Evolutionary conservation across 2,329 filamentous ascomycete species (phyloP).

Genomic region (Fusarium secorum): DNA sequence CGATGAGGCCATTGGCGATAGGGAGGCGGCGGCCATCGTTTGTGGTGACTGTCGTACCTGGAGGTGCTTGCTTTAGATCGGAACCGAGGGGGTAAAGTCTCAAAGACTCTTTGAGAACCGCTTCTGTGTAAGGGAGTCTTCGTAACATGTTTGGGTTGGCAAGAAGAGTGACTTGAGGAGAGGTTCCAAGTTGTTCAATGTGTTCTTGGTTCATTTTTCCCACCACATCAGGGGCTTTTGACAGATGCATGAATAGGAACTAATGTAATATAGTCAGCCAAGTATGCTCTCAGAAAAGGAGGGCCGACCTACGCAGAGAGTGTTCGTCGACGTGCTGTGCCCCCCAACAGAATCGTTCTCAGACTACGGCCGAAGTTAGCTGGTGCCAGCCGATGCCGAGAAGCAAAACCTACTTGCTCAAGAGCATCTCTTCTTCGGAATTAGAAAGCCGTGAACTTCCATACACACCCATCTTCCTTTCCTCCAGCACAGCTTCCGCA

Average conservation of each 20-base stretch:
- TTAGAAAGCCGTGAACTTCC: not conserved
- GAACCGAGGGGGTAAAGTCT: constrained; percentile 20
- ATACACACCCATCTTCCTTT: rapidly evolving
- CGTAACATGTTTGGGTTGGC: constrained; percentile 1
- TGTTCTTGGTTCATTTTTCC: constrained; percentile 19
- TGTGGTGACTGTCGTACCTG: not conserved
- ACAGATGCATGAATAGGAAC: constrained; percentile 20
- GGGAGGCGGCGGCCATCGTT: not conserved
- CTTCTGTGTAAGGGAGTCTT: constrained; percentile 12
- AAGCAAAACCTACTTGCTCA: not conserved
- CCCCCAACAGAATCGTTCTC: constrained; percentile 13
- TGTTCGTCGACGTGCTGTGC: constrained; percentile 17
- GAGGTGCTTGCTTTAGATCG: not conserved
- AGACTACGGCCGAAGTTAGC: not conserved
- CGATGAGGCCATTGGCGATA: constrained; percentile 1
- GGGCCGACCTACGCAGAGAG: not conserved
- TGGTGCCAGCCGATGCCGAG: rapidly evolving
- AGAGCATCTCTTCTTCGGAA: not conserved
- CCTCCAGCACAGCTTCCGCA: not conserved
- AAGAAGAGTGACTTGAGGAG: not conserved
- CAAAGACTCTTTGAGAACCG: constrained; percentile 9
- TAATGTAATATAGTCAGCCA: not conserved
- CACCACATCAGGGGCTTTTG: not conserved
- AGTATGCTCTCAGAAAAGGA: not conserved
- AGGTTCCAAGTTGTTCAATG: not conserved